phyloP scores from a whole-genome alignment of 2,329 filamentous ascomycete genomes.

The Cytospora paraplurivora region DNA sequence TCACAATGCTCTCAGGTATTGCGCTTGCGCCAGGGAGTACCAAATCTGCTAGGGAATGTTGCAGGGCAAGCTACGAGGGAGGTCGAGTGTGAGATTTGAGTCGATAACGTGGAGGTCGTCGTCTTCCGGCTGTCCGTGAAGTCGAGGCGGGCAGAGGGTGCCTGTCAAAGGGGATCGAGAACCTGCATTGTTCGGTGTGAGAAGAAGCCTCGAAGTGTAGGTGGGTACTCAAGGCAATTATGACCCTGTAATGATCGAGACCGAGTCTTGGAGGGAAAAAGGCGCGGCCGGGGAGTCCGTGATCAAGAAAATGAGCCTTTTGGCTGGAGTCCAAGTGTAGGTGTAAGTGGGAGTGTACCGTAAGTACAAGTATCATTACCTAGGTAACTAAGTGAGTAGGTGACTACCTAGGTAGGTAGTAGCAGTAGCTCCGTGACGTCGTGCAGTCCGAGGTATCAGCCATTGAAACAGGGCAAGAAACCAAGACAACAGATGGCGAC shows the following conservation, averaged over 20 bases:
- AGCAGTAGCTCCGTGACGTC: background rate
- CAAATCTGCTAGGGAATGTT: background rate
- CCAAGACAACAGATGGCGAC: background rate
- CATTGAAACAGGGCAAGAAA: background rate
- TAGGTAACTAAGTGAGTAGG: no score
- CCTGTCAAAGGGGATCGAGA: slow-evolving; percentile 24
- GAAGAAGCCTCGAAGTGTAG: slow-evolving; percentile 25
- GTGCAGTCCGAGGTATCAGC: background rate
- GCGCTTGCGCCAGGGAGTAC: background rate
- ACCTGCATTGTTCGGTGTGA: slow-evolving; percentile 29
- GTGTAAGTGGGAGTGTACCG: background rate
- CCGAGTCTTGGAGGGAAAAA: background rate
- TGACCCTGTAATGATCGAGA: slow-evolving; percentile 13
- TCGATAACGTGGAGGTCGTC: background rate
- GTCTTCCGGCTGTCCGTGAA: slow-evolving; percentile 3
- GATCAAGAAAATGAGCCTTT: background rate
- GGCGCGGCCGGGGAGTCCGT: background rate
- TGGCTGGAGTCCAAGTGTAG: background rate
- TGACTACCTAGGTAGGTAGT: no score
- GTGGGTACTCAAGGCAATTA: slow-evolving; percentile 24
- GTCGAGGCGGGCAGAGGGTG: slow-evolving; percentile 10
- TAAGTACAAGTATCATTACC: no score
- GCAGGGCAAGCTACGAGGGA: background rate
- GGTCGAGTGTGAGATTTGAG: background rate
- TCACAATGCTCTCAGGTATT: background rate